These are phyloP conservation scores for Pseudogymnoascus sp. DNA, from an alignment of 2,329 filamentous ascomycete genomes.

Conservation along the genomic window DNA sequence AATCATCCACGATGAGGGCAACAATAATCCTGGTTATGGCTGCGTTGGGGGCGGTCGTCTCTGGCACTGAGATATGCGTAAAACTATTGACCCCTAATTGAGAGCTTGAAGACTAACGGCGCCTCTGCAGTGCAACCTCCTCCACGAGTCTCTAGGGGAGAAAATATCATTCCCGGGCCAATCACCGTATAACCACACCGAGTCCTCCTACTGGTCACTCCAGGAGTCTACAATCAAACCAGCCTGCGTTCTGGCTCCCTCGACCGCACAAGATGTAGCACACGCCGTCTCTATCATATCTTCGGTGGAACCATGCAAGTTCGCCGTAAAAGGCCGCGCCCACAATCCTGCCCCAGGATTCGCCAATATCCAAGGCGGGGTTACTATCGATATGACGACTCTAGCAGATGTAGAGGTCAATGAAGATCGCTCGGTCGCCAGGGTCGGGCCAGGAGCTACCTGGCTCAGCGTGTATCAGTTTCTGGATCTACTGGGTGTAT, in stretches of 20 bases:
- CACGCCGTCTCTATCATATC: not conserved
- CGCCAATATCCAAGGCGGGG: not conserved
- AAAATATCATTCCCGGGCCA: slow-evolving; percentile 9
- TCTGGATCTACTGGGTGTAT: not conserved
- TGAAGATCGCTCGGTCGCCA: not conserved
- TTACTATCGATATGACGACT: slow-evolving; percentile 10
- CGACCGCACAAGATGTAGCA: not conserved
- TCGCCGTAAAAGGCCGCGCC: slow-evolving; percentile 6
- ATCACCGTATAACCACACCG: slow-evolving; percentile 12
- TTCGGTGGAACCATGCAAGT: not conserved
- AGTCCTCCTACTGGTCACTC: slow-evolving; percentile 5
- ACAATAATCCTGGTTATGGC: not conserved
- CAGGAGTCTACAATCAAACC: not conserved
- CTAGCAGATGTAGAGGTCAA: not conserved
- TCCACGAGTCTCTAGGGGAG: not conserved
- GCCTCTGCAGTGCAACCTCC: not conserved
- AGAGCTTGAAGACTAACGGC: not conserved
- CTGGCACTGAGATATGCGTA: not conserved
- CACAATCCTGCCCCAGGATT: slow-evolving; percentile 7
- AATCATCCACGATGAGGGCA: not conserved
- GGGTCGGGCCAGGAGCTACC: not conserved
- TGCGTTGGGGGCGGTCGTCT: not conserved
- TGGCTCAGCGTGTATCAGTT: slow-evolving; percentile 10
- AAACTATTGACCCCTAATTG: not conserved
- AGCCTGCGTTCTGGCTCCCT: slow-evolving; percentile 2